phyloP scores from a whole-genome alignment of 371 early-diverging fungal genomes.

The Choanephora cucurbitarum region DNA sequence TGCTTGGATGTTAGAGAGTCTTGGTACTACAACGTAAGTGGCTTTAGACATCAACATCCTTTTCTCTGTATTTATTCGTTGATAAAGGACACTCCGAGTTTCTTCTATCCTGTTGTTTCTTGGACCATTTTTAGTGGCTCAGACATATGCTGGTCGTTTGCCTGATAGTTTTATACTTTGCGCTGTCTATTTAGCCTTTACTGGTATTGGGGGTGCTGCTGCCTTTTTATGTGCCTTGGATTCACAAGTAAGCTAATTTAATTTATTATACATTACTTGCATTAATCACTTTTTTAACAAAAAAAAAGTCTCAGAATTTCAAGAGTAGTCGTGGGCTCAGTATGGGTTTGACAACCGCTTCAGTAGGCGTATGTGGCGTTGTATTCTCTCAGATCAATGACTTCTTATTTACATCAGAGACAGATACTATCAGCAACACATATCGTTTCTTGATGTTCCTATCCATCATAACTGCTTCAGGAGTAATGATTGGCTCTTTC shows the following conservation, averaged over 20 bases:
- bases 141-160: slow-evolving; percentile 40
- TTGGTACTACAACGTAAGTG: slow-evolving; percentile 33
- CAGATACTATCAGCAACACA: slow-evolving; percentile 17
- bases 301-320: slow-evolving; percentile 46
- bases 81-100: slow-evolving; percentile 35
- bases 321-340: slow-evolving; percentile 43
- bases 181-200: slow-evolving; percentile 33
- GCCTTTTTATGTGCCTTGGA: slow-evolving; percentile 48
- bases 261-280: too few relatives aligned
- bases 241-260: slow-evolving; percentile 34
- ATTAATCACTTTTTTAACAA: too few relatives aligned
- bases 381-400: slow-evolving; percentile 53
- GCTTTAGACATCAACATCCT: too few relatives aligned
- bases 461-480: slow-evolving; percentile 26
- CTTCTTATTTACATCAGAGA: slow-evolving; percentile 28
- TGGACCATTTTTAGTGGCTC: slow-evolving; percentile 41
- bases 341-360: slow-evolving; percentile 47
- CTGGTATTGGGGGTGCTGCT: slow-evolving; percentile 44
- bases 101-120: slow-evolving; percentile 35
- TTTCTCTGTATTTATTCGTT: too few relatives aligned
- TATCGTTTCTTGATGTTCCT: slow-evolving; percentile 43
- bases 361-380: slow-evolving; percentile 42
- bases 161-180: slow-evolving; percentile 34
- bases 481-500: slow-evolving; percentile 37
- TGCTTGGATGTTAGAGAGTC: slow-evolving; percentile 40